A percentile compares a stretch with the other conserved stretches of the same genome.
Conservation (phyloP, 1,284 basidiomycete genomes). For the Cryptococcus floricola region DNA sequence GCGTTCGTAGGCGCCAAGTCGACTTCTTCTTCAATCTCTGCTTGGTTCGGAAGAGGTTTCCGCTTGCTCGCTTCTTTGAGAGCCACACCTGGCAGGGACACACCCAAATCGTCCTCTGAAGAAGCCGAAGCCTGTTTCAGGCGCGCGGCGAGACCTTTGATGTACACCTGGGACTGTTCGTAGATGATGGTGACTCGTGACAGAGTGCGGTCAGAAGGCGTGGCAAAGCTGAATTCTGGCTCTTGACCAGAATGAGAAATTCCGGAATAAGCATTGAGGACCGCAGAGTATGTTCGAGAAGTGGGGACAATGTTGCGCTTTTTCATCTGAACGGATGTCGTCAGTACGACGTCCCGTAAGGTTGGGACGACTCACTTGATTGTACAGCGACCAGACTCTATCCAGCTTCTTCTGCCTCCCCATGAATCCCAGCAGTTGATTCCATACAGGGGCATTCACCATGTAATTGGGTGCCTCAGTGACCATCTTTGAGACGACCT, state of each 20-base stretch:
- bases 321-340: constrained; percentile 40
- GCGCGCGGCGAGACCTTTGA: constrained; percentile 5
- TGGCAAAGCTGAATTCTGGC: constrained; percentile 7
- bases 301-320: constrained; percentile 40
- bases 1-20: constrained; percentile 38
- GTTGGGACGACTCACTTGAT: constrained; percentile 31
- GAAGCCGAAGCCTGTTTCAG: not conserved
- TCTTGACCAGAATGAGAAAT: constrained; percentile 16
- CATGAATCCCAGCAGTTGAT: constrained; percentile 34
- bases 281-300: constrained; percentile 39
- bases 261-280: constrained; percentile 44
- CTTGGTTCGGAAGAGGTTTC: not conserved
- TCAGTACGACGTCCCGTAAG: not conserved
- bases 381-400: constrained; percentile 40
- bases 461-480: constrained; percentile 17
- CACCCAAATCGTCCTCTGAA: not conserved
- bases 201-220: constrained; percentile 24
- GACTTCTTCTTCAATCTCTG: constrained; percentile 15
- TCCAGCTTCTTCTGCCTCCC: constrained; percentile 35
- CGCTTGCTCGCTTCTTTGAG: not conserved
- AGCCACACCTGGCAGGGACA: not conserved
- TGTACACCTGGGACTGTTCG: constrained; percentile 35
- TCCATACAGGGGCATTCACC: constrained; percentile 43
- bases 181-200: constrained; percentile 39
- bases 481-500: constrained; percentile 29